Evolutionary conservation across 371 early-diverging fungal genomes (phyloP).

Genomic region (Rhizomucor miehei): DNA sequence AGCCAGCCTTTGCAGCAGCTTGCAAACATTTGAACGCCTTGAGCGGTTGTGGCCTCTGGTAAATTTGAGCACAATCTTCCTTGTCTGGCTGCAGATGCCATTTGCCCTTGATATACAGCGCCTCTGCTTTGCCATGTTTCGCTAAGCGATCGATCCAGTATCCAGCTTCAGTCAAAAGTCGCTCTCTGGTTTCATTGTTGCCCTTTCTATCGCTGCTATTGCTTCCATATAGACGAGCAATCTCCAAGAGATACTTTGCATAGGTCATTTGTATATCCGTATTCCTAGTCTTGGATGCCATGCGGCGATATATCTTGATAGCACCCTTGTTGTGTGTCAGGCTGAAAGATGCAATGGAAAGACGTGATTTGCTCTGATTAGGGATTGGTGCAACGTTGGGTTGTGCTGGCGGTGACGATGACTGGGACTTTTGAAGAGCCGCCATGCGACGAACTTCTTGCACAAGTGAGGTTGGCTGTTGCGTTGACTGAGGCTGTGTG

Average conservation of each 20-base stretch:
- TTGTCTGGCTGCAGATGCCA: constrained; percentile 49
- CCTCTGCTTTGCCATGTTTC: constrained; percentile 64
- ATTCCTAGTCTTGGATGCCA: constrained; percentile 75
- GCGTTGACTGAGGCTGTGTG: background rate
- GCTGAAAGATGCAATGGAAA: constrained; percentile 24
- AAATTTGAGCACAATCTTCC: constrained; percentile 7
- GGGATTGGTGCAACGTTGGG: background rate
- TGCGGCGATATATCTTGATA: constrained; percentile 66
- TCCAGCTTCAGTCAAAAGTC: constrained; percentile 54
- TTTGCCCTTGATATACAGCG: constrained; percentile 65
- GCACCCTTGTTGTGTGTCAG: constrained; percentile 22
- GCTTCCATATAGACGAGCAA: constrained; percentile 20
- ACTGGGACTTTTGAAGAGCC: constrained; percentile 10
- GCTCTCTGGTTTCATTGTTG: constrained; percentile 15
- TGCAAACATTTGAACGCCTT: constrained; percentile 22
- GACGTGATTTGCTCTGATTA: constrained; percentile 3
- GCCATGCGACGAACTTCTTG: constrained; percentile 1
- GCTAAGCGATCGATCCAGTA: constrained; percentile 77
- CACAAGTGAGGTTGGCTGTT: background rate
- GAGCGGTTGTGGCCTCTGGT: constrained; percentile 8
- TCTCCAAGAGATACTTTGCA: constrained; percentile 68
- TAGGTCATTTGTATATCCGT: constrained; percentile 67
- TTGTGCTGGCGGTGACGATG: constrained; percentile 1
- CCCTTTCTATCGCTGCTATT: constrained; percentile 3
- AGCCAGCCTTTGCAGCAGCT: constrained; percentile 18